Conservation (phyloP, 1,284 basidiomycete species). For the Tylopilus sp. region DNA sequence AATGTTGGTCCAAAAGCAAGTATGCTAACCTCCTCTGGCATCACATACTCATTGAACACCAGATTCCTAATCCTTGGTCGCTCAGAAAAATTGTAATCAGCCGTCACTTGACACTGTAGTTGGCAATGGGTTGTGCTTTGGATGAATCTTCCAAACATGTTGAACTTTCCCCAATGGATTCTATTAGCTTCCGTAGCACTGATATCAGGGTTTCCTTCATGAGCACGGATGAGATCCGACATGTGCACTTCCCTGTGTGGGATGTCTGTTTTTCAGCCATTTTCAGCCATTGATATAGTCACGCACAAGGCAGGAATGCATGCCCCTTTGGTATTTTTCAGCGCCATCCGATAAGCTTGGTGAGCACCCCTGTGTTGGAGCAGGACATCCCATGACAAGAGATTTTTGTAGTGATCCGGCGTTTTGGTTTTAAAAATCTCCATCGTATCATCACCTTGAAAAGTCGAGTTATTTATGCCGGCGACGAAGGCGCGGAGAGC, state of each 20-base stretch:
- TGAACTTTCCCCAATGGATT: conserved; percentile 85
- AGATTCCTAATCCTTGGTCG: conserved; percentile 50
- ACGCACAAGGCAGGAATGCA: conserved; percentile 75
- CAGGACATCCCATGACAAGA: conserved; percentile 74
- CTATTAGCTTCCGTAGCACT: conserved; percentile 55
- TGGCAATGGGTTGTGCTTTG: conserved; percentile 67
- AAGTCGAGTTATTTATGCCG: conserved; percentile 75
- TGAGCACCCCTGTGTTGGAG: conserved; percentile 69
- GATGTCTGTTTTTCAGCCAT: conserved; percentile 13
- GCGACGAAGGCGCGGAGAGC: conserved; percentile 77
- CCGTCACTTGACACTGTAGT: conserved; percentile 57
- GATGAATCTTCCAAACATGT: conserved; percentile 78
- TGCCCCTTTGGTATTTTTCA: conserved; percentile 74
- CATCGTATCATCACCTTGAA: conserved; percentile 66
- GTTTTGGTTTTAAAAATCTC: conserved; percentile 60
- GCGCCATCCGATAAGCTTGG: conserved; percentile 73
- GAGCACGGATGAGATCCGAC: conserved; percentile 72
- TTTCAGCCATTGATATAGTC: conserved; percentile 28
- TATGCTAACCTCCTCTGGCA: conserved; percentile 58
- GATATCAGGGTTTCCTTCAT: conserved; percentile 71
- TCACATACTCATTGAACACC: conserved; percentile 48
- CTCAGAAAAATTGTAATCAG: conserved; percentile 56
- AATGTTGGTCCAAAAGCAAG: not conserved
- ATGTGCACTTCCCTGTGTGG: conserved; percentile 72
- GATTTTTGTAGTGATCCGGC: conserved; percentile 62